Base-by-base conservation (phyloP, 495 filamentous ascomycete genomes). In the Penicillium chermesinum region DNA sequence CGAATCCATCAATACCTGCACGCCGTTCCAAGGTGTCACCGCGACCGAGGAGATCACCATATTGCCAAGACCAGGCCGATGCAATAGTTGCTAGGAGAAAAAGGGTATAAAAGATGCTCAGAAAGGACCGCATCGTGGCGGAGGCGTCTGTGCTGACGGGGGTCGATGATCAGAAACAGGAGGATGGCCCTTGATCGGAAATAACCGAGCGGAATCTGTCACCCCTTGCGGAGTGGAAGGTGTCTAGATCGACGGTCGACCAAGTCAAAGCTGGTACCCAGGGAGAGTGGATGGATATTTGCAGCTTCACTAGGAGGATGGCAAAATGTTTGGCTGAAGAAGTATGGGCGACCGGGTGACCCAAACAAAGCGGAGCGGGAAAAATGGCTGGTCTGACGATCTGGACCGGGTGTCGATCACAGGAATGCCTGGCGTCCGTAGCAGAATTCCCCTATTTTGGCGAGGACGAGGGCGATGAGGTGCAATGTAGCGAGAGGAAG, bases 11-110 rank as follows among this genome's bases (percentile, higher is more conserved):
- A 58, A 49, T 46, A 72, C 69, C 63, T 52, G 58, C 64, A 57
- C 67, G 63, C 15, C 48, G 58, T 10, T 66, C 53, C 38, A 77
- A 44, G 20, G 58, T 34, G 35, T 54, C 47, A 40, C 65, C 70
- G 63, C 44, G 25, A 4, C 55, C 62, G 19, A 60, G 38, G 3
- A 69, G 18, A 40, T 55, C 53, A 3, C 57, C 64, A 44, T 58
- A 38, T 13, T 67, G 61, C 72, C 73, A 78, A 55, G 76, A 68
- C 74, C 73, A 78, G 37, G 79, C 78, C 18, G 67, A 64, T 48
- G 70, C 63, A 14, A 77, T 53, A 8, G 72, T 69, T 9, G 65
- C 65, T 48, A 81, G 55, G 38, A 80, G 54, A 38, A 81, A 44
- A 16, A 80, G 52, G 13, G 63, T 59, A 51, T 56, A 69, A 10